A percentile compares a stretch with the other conserved stretches of the same genome.
These are phyloP conservation scores for Coleophoma cylindrospora DNA, from an alignment of 2,329 filamentous ascomycete genomes.

Conservation along the genomic window DNA sequence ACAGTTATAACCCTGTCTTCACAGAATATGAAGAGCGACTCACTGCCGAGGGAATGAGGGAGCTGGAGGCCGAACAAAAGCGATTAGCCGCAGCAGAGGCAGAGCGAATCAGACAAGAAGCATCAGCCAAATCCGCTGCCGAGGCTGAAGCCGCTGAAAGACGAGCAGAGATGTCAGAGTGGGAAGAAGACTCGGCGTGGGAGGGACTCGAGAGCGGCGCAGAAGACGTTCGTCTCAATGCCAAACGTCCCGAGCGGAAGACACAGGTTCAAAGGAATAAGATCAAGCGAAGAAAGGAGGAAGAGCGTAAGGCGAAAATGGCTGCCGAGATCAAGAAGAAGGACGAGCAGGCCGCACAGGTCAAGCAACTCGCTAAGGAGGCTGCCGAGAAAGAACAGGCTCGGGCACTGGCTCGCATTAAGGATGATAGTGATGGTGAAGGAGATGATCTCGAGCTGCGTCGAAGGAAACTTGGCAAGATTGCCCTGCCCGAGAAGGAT, in stretches of 20 bases:
- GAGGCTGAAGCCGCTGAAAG: constrained; percentile 70
- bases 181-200: constrained; percentile 88
- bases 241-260: constrained; percentile 79
- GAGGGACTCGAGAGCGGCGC: constrained; percentile 82
- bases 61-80: constrained; percentile 72
- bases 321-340: constrained; percentile 70
- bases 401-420: constrained; percentile 37
- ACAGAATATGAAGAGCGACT: constrained; percentile 79
- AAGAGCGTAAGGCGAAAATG: constrained; percentile 71
- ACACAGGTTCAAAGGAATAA: constrained; percentile 83
- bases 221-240: constrained; percentile 58
- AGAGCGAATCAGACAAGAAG: constrained; percentile 63
- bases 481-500: constrained; percentile 69
- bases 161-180: constrained; percentile 60
- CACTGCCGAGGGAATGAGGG: constrained; percentile 69
- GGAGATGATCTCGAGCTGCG: constrained; percentile 61
- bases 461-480: constrained; percentile 68
- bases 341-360: constrained; percentile 64
- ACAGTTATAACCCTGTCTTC: constrained; percentile 89
- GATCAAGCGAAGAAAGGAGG: constrained; percentile 82
- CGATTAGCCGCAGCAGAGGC: constrained; percentile 63
- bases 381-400: constrained; percentile 52
- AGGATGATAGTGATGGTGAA: constrained; percentile 46
- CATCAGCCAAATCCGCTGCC: constrained; percentile 64
- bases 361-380: constrained; percentile 66